These are phyloP conservation scores for Picochlorum sp. DNA, from an alignment of 139 green algal genomes.

Conservation along the genomic window DNA sequence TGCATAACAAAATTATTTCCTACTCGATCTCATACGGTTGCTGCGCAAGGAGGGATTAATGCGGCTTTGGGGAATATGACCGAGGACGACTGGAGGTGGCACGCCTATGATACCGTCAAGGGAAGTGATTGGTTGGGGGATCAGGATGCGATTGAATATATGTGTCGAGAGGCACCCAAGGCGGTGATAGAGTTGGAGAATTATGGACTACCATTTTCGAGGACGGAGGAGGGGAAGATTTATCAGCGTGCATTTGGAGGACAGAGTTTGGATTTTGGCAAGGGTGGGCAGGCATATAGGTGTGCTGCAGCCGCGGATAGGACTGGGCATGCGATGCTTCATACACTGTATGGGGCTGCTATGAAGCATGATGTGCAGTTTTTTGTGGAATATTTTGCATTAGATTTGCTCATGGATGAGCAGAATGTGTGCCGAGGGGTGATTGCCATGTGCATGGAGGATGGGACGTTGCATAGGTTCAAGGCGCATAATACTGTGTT, in stretches of 20 bases:
- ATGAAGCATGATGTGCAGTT: conserved; percentile 97
- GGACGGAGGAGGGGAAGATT: conserved; percentile 98
- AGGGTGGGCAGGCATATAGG: conserved; percentile 80
- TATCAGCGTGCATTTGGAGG: conserved; percentile 98
- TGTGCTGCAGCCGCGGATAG: conserved; percentile 89
- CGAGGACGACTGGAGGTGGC: conserved; percentile 97
- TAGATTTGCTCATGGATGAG: conserved; percentile 97
- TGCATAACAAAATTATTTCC: conserved; percentile 99
- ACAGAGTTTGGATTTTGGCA: conserved; percentile 90
- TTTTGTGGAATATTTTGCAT: conserved; percentile 98
- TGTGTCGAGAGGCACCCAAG: conserved; percentile 90
- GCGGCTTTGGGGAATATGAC: conserved; percentile 98
- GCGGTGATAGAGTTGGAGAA: conserved; percentile 97
- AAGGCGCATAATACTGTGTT: conserved; percentile 84
- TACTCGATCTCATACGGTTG: conserved; percentile 97
- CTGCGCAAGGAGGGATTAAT: conserved; percentile 98
- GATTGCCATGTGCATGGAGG: conserved; percentile 95
- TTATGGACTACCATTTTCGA: conserved; percentile 95
- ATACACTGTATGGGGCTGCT: conserved; percentile 92
- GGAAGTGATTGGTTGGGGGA: conserved; percentile 97
- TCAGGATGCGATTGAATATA: conserved; percentile 73
- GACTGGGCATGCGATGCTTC: conserved; percentile 98
- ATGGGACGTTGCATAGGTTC: conserved; percentile 96
- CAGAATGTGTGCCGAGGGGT: conserved; percentile 71
- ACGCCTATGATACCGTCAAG: conserved; percentile 99